A percentile compares a stretch with the other conserved stretches of the same genome.
phyloP scores from a whole-genome alignment of 2,329 filamentous ascomycete species.

The Trichocomaceae sp. region DNA sequence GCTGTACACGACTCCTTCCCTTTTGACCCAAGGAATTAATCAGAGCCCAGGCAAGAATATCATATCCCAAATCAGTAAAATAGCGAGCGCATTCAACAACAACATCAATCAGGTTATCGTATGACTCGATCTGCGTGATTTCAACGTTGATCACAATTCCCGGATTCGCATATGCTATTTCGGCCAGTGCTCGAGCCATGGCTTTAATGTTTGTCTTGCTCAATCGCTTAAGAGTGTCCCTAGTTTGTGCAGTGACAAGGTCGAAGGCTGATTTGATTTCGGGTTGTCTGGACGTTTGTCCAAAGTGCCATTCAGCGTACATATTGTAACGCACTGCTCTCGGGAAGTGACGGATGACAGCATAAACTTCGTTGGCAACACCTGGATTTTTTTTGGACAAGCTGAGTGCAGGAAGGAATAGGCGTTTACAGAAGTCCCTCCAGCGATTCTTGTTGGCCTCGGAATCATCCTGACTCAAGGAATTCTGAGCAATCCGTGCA shows the following conservation, averaged over 20 bases:
- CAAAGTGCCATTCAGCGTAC: slow-evolving; percentile 88
- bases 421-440: slow-evolving; percentile 73
- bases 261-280: slow-evolving; percentile 75
- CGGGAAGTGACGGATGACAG: slow-evolving; percentile 71
- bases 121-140: slow-evolving; percentile 84
- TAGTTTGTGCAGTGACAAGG: slow-evolving; percentile 68
- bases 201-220: slow-evolving; percentile 78
- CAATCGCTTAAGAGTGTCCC: slow-evolving; percentile 79
- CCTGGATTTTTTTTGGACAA: slow-evolving; percentile 78
- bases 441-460: slow-evolving; percentile 67
- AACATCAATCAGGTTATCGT: slow-evolving; percentile 88
- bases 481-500: slow-evolving; percentile 74
- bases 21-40: slow-evolving; percentile 62
- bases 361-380: slow-evolving; percentile 78
- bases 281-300: slow-evolving; percentile 66
- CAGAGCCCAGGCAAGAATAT: slow-evolving; percentile 87
- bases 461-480: slow-evolving; percentile 63
- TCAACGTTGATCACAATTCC: slow-evolving; percentile 87
- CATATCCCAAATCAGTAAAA: slow-evolving; percentile 86
- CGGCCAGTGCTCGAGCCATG: slow-evolving; percentile 83
- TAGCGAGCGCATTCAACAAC: slow-evolving; percentile 93
- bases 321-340: slow-evolving; percentile 73
- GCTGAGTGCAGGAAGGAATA: slow-evolving; percentile 83
- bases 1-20: slow-evolving; percentile 53
- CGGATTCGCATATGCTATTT: slow-evolving; percentile 84